Percentiles rank a stretch among this genome's conserved stretches.
Evolutionary conservation across 805 yeast species (phyloP).

Genomic region (Suhomyces kilbournensis): DNA sequence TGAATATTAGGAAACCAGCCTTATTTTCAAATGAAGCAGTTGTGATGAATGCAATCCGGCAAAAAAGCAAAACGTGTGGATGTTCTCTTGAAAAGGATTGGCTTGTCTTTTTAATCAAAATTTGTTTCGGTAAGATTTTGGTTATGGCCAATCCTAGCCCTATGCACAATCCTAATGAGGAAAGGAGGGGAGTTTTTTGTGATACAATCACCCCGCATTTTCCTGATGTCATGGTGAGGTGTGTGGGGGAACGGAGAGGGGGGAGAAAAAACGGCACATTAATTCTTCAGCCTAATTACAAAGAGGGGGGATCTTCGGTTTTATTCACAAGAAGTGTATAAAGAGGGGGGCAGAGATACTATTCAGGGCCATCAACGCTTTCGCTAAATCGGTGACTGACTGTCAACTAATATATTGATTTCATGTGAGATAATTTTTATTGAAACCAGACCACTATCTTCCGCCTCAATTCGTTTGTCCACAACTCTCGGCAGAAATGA

Average conservation of each 20-base stretch:
- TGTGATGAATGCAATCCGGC: neutral
- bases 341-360: neutral
- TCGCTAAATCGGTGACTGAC: neutral
- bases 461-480: neutral
- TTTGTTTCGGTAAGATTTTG: neutral
- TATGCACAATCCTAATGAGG: neutral
- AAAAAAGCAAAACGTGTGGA: neutral
- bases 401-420: neutral
- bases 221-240: neutral
- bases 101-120: neutral
- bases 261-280: neutral
- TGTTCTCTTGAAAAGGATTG: neutral
- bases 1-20: neutral
- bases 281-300: neutral
- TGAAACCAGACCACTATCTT: neutral
- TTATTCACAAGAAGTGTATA: neutral
- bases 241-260: neutral
- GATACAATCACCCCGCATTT: conserved; percentile 10
- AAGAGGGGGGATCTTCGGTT: neutral
- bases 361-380: neutral
- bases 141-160: neutral
- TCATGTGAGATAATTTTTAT: neutral
- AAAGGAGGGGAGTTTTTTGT: conserved; percentile 12
- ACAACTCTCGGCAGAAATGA: neutral
- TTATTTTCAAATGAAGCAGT: neutral